These are phyloP conservation scores for Metschnikowia proteae DNA, from an alignment of 805 yeast genomes.

Conservation along the genomic window DNA sequence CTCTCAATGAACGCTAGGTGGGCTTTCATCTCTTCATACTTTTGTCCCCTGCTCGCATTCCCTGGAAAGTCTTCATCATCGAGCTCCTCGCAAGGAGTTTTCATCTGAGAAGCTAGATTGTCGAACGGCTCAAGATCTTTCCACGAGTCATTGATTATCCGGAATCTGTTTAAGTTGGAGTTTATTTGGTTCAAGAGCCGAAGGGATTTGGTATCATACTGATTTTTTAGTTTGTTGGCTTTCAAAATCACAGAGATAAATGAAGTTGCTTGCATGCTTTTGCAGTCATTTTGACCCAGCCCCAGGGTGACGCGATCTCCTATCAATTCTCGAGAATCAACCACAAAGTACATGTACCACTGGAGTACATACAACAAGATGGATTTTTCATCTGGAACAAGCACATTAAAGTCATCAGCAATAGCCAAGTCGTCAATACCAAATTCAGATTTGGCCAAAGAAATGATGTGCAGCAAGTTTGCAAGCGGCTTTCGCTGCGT, in stretches of 20 bases:
- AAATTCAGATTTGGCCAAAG: conserved; percentile 40
- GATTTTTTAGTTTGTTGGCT: conserved; percentile 22
- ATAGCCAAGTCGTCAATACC: conserved; percentile 53
- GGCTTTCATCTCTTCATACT: not conserved
- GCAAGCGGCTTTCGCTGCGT: conserved; percentile 16
- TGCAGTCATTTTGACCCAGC: not conserved
- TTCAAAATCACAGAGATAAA: conserved; percentile 10
- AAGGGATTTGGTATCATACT: conserved; percentile 30
- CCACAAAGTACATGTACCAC: conserved; percentile 47
- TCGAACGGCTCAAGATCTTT: not conserved
- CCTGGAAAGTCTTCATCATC: not conserved
- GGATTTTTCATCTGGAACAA: conserved; percentile 57
- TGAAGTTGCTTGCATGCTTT: not conserved
- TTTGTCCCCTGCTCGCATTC: not conserved
- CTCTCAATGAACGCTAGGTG: not conserved
- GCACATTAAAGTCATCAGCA: conserved; percentile 47
- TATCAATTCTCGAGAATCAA: not conserved
- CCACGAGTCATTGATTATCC: not conserved
- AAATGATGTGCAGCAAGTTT: conserved; percentile 29
- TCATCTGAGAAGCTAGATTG: not conserved
- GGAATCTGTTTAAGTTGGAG: conserved; percentile 5
- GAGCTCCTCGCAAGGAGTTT: not conserved
- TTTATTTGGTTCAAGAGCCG: conserved; percentile 27
- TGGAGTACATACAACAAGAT: conserved; percentile 56
- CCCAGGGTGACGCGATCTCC: not conserved